phyloP scores from a whole-genome alignment of 2,329 filamentous ascomycete species.

The Penicillium sp. region DNA sequence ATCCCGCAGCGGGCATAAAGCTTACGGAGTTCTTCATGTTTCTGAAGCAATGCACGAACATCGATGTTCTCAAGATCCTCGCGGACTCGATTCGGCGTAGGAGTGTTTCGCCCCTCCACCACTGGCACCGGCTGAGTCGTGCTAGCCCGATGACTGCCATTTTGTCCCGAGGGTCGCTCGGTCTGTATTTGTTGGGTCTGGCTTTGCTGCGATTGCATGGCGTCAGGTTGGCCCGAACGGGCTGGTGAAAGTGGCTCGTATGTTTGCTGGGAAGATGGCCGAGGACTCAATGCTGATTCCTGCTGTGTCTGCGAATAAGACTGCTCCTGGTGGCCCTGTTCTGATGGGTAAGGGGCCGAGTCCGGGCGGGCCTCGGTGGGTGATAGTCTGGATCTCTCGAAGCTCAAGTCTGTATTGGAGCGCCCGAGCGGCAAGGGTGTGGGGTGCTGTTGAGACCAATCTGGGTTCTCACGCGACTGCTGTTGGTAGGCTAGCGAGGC shows the following conservation, averaged over 20 bases:
- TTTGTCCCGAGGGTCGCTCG: conserved; percentile 12
- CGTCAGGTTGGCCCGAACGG: conserved; percentile 18
- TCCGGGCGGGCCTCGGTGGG: conserved; percentile 18
- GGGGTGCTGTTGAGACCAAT: conserved; percentile 20
- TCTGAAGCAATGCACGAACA: conserved; percentile 41
- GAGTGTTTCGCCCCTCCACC: conserved; percentile 43
- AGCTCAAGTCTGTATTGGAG: conserved; percentile 26
- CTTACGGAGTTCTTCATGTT: conserved; percentile 46
- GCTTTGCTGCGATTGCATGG: conserved; percentile 17
- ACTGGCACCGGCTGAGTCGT: conserved; percentile 31
- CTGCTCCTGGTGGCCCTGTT: conserved; percentile 14
- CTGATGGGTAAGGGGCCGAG: conserved; percentile 8
- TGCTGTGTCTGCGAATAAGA: conserved; percentile 12
- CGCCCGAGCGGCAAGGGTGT: conserved; percentile 19
- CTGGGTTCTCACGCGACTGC: conserved; percentile 10
- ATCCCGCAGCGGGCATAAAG: background rate
- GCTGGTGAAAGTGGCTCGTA: conserved; percentile 19
- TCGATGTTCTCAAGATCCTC: conserved; percentile 43
- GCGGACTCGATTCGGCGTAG: conserved; percentile 34
- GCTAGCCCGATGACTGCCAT: conserved; percentile 12
- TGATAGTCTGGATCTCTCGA: conserved; percentile 20
- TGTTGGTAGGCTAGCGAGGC: conserved; percentile 14
- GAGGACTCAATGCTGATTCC: conserved; percentile 21
- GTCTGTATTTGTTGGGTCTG: conserved; percentile 8
- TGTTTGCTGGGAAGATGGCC: conserved; percentile 20